A percentile compares a stretch with the other conserved stretches of the same genome.
Conservation (phyloP, 2,329 filamentous ascomycete genomes). For the Coniella lustricola region DNA sequence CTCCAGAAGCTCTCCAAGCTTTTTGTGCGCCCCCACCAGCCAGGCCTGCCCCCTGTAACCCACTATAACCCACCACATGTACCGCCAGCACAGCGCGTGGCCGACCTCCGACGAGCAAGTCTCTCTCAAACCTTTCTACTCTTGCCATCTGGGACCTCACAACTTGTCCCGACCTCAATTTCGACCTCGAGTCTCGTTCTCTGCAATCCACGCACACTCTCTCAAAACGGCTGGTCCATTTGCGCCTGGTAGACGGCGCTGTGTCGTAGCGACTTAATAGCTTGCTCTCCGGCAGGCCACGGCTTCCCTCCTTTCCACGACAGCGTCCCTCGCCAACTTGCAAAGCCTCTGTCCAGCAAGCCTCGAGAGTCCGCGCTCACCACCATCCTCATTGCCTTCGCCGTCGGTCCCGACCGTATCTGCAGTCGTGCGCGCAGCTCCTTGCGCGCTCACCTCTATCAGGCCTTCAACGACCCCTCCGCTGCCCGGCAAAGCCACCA, state of each 20-base stretch:
- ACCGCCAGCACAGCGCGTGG: too few relatives aligned
- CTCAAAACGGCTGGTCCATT: not conserved
- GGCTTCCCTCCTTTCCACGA: not conserved
- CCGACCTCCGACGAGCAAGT: too few relatives aligned
- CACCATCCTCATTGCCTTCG: too few relatives aligned
- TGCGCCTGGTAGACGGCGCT: not conserved
- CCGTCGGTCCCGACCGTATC: too few relatives aligned
- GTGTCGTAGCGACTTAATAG: not conserved
- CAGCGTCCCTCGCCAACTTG: not conserved
- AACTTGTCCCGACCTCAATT: not conserved
- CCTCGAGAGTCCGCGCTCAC: too few relatives aligned
- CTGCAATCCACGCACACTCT: not conserved
- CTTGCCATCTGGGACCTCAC: too few relatives aligned
- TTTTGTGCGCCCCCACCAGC: too few relatives aligned
- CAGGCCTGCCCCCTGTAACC: too few relatives aligned
- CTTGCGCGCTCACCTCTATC: not conserved
- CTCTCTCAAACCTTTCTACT: too few relatives aligned
- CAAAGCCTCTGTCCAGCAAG: not conserved
- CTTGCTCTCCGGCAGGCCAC: not conserved
- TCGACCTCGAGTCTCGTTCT: not conserved
- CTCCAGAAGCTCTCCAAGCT: too few relatives aligned
- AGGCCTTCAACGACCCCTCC: not conserved
- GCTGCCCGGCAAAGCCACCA: slow-evolving; percentile 8
- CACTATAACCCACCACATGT: too few relatives aligned
- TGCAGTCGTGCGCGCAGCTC: too few relatives aligned